A percentile compares a stretch with the other conserved stretches of the same genome.
Evolutionary conservation across 1,284 basidiomycete genomes (phyloP).

Genomic region (Cutaneotrichosporon arboriforme): DNA sequence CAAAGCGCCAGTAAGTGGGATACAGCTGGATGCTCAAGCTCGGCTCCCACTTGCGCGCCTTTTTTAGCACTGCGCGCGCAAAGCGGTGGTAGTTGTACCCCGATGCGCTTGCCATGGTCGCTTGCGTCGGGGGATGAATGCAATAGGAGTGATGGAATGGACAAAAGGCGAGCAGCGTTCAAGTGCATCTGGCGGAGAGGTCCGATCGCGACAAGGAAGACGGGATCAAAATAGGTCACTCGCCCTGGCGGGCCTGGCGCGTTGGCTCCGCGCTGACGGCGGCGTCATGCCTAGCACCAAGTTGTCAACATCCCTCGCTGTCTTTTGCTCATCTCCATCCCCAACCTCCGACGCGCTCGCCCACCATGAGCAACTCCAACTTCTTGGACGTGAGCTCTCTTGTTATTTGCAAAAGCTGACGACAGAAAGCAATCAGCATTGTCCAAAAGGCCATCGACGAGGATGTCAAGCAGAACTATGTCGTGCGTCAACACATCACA

Average conservation of each 20-base stretch:
- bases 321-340: background rate
- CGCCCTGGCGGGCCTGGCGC: no score
- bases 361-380: constrained; percentile 51
- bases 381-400: constrained; percentile 51
- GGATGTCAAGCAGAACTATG: constrained; percentile 89
- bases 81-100: constrained; percentile 49
- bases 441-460: constrained; percentile 94
- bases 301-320: background rate
- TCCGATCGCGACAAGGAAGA: background rate
- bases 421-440: constrained; percentile 85
- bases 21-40: constrained; percentile 46
- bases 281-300: no score
- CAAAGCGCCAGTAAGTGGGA: constrained; percentile 43
- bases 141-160: background rate
- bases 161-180: background rate
- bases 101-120: constrained; percentile 48
- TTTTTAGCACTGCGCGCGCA: constrained; percentile 45
- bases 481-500: constrained; percentile 22
- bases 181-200: background rate
- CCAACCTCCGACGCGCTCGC: background rate
- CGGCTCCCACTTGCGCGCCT: constrained; percentile 47
- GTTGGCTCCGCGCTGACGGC: no score
- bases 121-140: background rate
- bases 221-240: constrained; percentile 11
- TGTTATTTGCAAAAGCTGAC: constrained; percentile 1